Conservation (phyloP, 2,329 filamentous ascomycete species). For the Aspergillus tanneri region DNA sequence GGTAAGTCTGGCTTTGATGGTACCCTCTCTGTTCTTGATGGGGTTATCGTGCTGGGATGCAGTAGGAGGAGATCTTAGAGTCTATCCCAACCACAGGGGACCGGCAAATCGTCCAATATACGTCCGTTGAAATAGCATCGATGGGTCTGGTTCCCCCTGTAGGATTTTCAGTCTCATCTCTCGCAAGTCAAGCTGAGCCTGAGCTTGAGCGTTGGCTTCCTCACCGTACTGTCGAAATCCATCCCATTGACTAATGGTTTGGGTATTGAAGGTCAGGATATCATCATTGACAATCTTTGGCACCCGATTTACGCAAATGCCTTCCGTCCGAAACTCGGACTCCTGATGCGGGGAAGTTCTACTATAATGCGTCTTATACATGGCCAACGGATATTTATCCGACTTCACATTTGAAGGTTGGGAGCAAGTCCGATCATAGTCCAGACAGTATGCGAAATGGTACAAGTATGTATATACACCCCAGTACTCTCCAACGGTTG, state of each 20-base stretch:
- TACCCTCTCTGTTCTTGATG: neutral
- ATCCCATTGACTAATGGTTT: constrained; percentile 57
- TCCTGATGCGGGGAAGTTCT: constrained; percentile 51
- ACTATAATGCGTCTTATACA: neutral
- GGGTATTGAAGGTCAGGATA: constrained; percentile 59
- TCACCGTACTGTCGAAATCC: constrained; percentile 39
- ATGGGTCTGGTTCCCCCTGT: constrained; percentile 40
- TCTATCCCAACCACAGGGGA: constrained; percentile 46
- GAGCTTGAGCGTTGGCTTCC: neutral
- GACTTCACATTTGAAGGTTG: constrained; percentile 5
- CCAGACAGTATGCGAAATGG: no score
- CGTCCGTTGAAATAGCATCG: constrained; percentile 46
- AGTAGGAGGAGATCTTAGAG: constrained; percentile 3
- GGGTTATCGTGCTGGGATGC: neutral
- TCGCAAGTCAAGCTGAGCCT: no score
- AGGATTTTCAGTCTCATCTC: no score
- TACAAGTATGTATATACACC: no score
- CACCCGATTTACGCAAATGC: constrained; percentile 55
- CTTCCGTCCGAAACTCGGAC: constrained; percentile 57
- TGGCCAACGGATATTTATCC: constrained; percentile 12
- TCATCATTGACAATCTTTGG: constrained; percentile 61
- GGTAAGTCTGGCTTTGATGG: neutral
- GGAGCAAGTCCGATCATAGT: constrained; percentile 1
- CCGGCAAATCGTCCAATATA: constrained; percentile 41
- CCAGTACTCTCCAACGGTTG: no score